A percentile compares a stretch with the other conserved stretches of the same genome.
Evolutionary conservation across 225 moss, liverwort and hornwort genomes (phyloP).

Genomic region (Thuidium tamariscinum): DNA sequence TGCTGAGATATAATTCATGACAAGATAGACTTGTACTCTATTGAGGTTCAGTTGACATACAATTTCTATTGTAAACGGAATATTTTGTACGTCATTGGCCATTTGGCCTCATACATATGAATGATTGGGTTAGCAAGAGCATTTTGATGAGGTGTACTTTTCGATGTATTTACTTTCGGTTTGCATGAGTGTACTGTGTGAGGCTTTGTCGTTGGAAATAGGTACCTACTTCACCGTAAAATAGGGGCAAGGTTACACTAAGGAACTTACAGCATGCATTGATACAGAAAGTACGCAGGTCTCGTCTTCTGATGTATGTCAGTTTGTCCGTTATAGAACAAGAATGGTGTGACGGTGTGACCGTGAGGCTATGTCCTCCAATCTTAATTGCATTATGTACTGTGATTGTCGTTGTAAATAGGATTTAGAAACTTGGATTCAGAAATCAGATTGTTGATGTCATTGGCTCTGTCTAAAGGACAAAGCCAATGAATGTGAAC

Average conservation of each 20-base stretch:
- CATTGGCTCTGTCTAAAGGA: too few species aligned
- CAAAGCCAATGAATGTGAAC: neutral
- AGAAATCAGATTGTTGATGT: accelerated
- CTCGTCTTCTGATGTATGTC: neutral
- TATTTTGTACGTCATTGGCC: neutral
- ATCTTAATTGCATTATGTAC: too few species aligned
- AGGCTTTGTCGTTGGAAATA: neutral
- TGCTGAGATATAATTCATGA: neutral
- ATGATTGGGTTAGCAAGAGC: neutral
- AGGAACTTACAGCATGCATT: neutral
- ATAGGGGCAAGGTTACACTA: neutral
- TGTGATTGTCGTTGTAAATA: neutral
- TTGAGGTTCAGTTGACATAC: neutral
- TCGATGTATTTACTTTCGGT: neutral
- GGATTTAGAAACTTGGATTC: neutral
- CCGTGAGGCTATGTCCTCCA: accelerated
- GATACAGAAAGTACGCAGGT: neutral
- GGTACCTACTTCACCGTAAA: neutral
- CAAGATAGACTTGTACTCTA: neutral
- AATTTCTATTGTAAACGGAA: neutral
- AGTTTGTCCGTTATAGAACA: neutral
- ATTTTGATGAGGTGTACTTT: neutral
- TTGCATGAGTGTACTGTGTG: neutral
- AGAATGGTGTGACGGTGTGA: neutral
- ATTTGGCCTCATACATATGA: neutral